Conservation (phyloP, 2,329 filamentous ascomycete species). For the Colletotrichum gloeosporioides region DNA sequence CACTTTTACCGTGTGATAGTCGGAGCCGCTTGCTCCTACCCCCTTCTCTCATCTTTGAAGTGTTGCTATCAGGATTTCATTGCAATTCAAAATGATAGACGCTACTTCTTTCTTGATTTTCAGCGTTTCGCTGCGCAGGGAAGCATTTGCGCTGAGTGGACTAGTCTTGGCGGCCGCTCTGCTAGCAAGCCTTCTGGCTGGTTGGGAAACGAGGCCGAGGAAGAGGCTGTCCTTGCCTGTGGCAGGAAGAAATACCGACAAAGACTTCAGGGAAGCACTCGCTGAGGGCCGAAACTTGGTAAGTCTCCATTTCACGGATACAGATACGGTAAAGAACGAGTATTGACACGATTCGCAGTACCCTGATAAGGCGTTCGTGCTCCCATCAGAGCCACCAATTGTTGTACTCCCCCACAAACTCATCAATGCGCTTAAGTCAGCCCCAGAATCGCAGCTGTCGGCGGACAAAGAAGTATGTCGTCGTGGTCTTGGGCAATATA, state of each 20-base stretch:
- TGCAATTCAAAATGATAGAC: background rate
- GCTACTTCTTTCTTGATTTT: background rate
- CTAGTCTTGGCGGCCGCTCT: background rate
- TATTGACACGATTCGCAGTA: background rate
- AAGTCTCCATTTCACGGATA: fast-evolving
- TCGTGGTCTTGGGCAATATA: background rate
- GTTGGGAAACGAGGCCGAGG: background rate
- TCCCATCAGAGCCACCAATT: background rate
- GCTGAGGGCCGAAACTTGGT: background rate
- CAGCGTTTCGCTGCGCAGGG: background rate
- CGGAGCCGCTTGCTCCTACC: background rate
- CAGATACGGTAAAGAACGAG: background rate
- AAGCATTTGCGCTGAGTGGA: background rate
- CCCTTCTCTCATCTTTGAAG: background rate
- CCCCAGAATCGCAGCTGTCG: background rate
- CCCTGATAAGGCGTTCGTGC: background rate
- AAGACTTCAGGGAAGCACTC: background rate
- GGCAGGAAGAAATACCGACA: background rate
- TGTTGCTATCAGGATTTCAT: background rate
- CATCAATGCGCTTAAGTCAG: background rate
- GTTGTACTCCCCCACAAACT: background rate
- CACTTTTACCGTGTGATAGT: background rate
- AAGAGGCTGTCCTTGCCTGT: background rate
- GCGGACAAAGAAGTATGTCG: constrained; percentile 3
- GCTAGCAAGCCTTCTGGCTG: background rate